Evolutionary conservation across 768 basidiomycete genomes (phyloP).

Genomic region (Harrya chromipes): DNA sequence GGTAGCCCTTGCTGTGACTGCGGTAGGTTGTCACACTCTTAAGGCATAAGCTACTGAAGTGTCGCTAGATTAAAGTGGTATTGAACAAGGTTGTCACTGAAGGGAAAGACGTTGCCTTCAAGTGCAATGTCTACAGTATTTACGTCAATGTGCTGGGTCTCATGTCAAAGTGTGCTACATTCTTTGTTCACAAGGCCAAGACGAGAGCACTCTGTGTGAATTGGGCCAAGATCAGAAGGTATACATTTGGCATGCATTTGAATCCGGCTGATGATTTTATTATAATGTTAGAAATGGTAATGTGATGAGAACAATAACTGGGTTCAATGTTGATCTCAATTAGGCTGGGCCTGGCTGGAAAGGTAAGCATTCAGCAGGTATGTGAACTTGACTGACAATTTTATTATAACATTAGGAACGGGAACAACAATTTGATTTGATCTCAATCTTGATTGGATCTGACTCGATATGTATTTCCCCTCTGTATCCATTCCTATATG

Average conservation of each 20-base stretch:
- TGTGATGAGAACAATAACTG: not conserved
- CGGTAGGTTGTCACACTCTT: not conserved
- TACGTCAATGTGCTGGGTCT: constrained; percentile 1
- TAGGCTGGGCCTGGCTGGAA: not conserved
- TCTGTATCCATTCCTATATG: no score
- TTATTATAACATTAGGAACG: no score
- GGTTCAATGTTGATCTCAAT: not conserved
- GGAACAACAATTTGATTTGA: no score
- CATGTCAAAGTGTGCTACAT: constrained; percentile 4
- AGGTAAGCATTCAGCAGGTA: no score
- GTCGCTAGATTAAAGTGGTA: not conserved
- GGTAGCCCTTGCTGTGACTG: not conserved
- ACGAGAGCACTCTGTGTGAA: not conserved
- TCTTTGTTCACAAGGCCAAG: constrained; percentile 1
- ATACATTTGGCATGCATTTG: not conserved
- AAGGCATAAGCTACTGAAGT: not conserved
- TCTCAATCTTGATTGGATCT: no score
- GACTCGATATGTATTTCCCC: no score
- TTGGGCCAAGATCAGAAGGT: constrained; percentile 2
- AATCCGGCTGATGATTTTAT: not conserved
- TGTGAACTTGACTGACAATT: no score
- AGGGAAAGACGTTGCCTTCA: constrained; percentile 8
- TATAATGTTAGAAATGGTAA: not conserved
- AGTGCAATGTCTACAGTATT: not conserved
- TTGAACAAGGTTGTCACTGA: not conserved